These are phyloP conservation scores for Rhizophlyctis rosea DNA, from an alignment of 192 early-diverging fungal species.

Conservation along the genomic window DNA sequence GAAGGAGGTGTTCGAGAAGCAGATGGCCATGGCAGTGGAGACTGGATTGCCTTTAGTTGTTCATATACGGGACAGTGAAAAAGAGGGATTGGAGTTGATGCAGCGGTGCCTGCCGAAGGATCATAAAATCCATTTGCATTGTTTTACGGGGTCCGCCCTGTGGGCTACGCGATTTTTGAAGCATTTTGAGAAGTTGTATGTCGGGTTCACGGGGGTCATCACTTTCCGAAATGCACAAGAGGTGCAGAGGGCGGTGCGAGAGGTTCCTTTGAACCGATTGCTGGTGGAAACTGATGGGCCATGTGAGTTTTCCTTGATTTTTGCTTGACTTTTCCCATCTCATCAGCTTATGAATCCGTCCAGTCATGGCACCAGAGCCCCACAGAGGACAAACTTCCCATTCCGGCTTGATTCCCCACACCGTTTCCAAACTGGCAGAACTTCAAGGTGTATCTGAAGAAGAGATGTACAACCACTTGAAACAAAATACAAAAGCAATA, in stretches of 20 bases:
- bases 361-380: neutral
- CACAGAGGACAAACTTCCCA: neutral
- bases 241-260: conserved; percentile 1
- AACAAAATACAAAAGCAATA: neutral
- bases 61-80: conserved; percentile 6
- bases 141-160: conserved; percentile 6
- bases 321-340: neutral
- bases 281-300: conserved; percentile 13
- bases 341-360: neutral
- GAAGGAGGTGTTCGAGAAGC: conserved; percentile 4
- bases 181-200: neutral
- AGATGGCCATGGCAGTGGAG: neutral
- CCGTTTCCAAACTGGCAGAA: neutral
- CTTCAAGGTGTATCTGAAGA: neutral
- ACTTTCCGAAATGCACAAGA: conserved; percentile 6
- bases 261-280: conserved; percentile 3
- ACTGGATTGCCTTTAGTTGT: conserved; percentile 4
- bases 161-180: conserved; percentile 2
- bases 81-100: conserved; percentile 15
- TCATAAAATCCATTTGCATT: conserved; percentile 14
- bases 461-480: neutral
- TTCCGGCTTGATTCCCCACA: neutral
- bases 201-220: conserved; percentile 16
- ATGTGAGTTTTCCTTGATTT: neutral
- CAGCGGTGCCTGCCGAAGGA: neutral